Evolutionary conservation across 169 alveolate genomes (phyloP).

Genomic region (Eimeria acervulina): DNA sequence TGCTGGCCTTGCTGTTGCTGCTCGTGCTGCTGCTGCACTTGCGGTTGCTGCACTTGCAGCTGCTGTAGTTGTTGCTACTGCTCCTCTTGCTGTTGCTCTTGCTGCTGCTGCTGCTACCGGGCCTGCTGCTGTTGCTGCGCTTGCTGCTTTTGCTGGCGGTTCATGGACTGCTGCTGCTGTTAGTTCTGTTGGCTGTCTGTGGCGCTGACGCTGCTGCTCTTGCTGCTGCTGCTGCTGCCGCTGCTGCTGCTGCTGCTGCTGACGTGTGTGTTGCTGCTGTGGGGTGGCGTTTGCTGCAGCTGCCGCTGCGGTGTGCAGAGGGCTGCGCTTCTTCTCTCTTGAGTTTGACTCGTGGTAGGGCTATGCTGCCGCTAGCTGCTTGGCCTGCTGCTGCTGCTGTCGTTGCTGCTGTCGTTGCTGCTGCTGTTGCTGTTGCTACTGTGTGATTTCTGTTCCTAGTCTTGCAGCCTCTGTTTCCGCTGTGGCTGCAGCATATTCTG

Average conservation of each 20-base stretch:
- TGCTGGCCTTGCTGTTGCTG: too few species aligned
- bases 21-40: too few species aligned
- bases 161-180: neutral
- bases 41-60: neutral
- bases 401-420: too few species aligned
- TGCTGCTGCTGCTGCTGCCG: conserved; percentile 24
- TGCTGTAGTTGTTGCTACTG: too few species aligned
- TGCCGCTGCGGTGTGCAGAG: conserved; percentile 55
- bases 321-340: conserved; percentile 24
- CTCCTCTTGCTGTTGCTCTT: conserved; percentile 13
- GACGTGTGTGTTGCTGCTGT: too few species aligned
- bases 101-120: neutral
- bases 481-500: neutral
- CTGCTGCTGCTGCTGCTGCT: conserved; percentile 14
- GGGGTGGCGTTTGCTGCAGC: conserved; percentile 24
- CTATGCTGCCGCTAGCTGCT: neutral
- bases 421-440: too few species aligned
- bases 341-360: conserved; percentile 21
- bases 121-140: neutral
- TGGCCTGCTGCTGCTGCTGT: too few species aligned
- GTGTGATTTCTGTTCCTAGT: neutral
- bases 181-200: neutral
- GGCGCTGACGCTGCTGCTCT: neutral
- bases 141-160: conserved; percentile 28
- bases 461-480: neutral